Evolutionary conservation across 179 eudicot species (phyloP).

Genomic region (Patellifolia procumbens): DNA sequence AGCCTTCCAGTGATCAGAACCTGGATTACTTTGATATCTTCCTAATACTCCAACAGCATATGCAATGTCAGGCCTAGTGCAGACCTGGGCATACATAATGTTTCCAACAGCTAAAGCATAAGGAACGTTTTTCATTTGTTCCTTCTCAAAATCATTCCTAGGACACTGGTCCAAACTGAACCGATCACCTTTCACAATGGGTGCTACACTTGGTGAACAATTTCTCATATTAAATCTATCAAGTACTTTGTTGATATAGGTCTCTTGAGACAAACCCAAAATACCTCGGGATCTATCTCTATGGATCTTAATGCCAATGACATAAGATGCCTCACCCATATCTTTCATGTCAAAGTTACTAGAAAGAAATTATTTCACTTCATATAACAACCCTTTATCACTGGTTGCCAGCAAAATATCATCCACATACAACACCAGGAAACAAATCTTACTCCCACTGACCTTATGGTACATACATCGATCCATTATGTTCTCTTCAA

Average conservation of each 20-base stretch:
- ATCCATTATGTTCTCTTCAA: background rate
- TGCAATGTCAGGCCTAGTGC: background rate
- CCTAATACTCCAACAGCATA: background rate
- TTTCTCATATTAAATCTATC: background rate
- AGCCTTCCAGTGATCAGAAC: background rate
- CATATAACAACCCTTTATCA: background rate
- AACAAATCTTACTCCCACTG: background rate
- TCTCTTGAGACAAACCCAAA: background rate
- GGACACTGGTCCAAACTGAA: background rate
- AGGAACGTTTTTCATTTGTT: background rate
- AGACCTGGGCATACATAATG: background rate
- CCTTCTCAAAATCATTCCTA: background rate
- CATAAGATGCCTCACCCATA: slow-evolving; percentile 6
- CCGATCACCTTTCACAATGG: background rate
- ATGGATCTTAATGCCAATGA: slow-evolving; percentile 4
- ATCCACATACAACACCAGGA: background rate
- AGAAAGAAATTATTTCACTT: background rate
- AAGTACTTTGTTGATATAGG: background rate
- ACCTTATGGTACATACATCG: background rate
- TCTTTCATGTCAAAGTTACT: background rate
- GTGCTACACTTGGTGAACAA: background rate
- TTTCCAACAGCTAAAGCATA: background rate
- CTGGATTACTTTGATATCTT: background rate
- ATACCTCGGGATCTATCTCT: background rate
- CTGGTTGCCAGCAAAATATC: background rate